Evolutionary conservation across 495 filamentous ascomycete genomes (phyloP).

Genomic region (Pseudevernia furfuracea): DNA sequence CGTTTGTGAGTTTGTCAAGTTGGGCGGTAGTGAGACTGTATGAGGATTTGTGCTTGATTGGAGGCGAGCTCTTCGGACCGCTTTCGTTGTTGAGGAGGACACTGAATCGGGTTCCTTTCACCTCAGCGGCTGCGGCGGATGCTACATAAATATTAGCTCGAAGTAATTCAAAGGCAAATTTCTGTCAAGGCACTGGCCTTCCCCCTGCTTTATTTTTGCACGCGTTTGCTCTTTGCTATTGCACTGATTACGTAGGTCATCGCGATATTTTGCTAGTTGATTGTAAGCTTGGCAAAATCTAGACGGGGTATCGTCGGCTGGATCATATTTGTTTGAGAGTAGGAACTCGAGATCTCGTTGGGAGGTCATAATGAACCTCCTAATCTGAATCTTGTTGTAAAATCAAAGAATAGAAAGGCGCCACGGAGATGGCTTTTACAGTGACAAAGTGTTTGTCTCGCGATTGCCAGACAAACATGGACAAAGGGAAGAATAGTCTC

Average conservation of each 20-base stretch:
- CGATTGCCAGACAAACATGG: neutral
- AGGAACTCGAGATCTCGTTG: neutral
- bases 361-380: neutral
- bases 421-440: neutral
- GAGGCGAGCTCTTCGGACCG: neutral
- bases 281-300: neutral
- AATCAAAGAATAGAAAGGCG: no score
- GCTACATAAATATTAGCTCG: neutral
- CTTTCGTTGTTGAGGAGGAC: neutral
- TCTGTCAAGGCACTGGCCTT: neutral
- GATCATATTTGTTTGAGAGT: neutral
- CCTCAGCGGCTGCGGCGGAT: neutral
- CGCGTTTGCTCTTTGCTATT: neutral
- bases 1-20: neutral
- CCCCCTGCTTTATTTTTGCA: neutral
- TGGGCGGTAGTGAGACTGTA: neutral
- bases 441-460: neutral
- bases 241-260: neutral
- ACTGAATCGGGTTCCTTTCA: neutral
- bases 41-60: neutral
- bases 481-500: neutral
- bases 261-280: neutral
- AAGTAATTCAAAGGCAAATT: neutral
- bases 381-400: neutral
- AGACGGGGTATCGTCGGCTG: neutral